Evolutionary conservation across 2,329 filamentous ascomycete species (phyloP).

Genomic region (Ophiostoma ips): DNA sequence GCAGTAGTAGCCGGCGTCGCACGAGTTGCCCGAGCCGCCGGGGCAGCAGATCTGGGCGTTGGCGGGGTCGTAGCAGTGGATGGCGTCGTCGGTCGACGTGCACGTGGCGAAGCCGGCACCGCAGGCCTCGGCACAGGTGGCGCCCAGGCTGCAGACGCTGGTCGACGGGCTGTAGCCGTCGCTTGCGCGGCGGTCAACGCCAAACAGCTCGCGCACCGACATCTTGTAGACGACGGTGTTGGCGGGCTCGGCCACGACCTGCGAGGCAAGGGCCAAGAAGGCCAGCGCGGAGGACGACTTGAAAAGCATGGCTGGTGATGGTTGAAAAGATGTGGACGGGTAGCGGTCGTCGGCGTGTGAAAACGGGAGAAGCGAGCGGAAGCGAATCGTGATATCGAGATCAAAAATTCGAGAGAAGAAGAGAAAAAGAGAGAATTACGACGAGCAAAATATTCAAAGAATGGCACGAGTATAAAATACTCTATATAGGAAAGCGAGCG

Average conservation of each 20-base stretch:
- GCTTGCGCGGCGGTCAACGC: conserved; percentile 27
- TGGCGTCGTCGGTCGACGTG: conserved; percentile 31
- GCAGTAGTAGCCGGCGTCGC: conserved; percentile 48
- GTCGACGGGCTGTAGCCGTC: conserved; percentile 36
- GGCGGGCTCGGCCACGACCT: conserved; percentile 21
- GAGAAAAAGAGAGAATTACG: neutral
- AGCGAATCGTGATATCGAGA: neutral
- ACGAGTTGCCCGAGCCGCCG: conserved; percentile 44
- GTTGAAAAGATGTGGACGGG: too few species aligned
- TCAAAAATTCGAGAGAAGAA: neutral
- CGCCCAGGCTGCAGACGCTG: conserved; percentile 33
- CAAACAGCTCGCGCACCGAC: conserved; percentile 24
- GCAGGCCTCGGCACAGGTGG: conserved; percentile 41
- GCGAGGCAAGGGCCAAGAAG: conserved; percentile 28
- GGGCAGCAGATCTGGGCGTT: conserved; percentile 43
- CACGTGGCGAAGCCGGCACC: conserved; percentile 36
- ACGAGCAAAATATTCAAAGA: neutral
- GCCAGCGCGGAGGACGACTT: conserved; percentile 23
- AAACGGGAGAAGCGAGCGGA: neutral
- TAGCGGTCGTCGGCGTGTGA: too few species aligned
- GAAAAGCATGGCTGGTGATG: conserved; percentile 30
- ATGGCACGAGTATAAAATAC: conserved; percentile 1
- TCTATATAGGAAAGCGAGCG: neutral
- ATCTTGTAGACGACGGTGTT: conserved; percentile 21
- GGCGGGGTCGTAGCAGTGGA: conserved; percentile 44